These are phyloP conservation scores for Simmondsia chinensis DNA, from an alignment of 148 eudicot genomes.

Conservation along the genomic window DNA sequence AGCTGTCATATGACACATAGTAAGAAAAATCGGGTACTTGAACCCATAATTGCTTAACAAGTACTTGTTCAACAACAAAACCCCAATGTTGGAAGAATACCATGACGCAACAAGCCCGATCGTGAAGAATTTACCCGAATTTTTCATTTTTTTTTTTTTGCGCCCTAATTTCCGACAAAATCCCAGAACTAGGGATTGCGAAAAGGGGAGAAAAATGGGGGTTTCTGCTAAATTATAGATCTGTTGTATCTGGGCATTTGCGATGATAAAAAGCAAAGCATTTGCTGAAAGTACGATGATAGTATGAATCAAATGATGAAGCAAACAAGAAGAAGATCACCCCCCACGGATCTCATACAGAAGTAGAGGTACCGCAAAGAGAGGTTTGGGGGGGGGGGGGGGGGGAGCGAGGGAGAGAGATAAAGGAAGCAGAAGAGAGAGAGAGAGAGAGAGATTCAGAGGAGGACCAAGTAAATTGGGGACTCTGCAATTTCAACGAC, in stretches of 20 bases:
- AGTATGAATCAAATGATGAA: constrained; percentile 3
- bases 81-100: constrained; percentile 88
- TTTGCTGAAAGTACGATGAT: background rate
- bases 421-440: background rate
- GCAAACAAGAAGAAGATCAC: too few species aligned
- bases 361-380: background rate
- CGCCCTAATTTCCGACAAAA: constrained; percentile 16
- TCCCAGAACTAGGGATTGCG: constrained; percentile 1
- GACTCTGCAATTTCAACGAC: too few species aligned
- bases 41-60: constrained; percentile 74
- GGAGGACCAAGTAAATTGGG: too few species aligned
- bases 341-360: too few species aligned
- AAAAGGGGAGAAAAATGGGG: background rate
- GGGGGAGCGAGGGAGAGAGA: background rate
- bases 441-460: background rate
- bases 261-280: too few species aligned
- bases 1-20: constrained; percentile 93
- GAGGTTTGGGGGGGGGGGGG: background rate
- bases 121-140: constrained; percentile 48
- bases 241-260: constrained; percentile 15
- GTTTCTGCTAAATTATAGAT: background rate
- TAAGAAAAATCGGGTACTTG: constrained; percentile 76
- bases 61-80: constrained; percentile 66
- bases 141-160: constrained; percentile 17
- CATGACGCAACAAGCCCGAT: constrained; percentile 67